phyloP scores from a whole-genome alignment of 2,329 filamentous ascomycete genomes.

The Cladosporium velox region DNA sequence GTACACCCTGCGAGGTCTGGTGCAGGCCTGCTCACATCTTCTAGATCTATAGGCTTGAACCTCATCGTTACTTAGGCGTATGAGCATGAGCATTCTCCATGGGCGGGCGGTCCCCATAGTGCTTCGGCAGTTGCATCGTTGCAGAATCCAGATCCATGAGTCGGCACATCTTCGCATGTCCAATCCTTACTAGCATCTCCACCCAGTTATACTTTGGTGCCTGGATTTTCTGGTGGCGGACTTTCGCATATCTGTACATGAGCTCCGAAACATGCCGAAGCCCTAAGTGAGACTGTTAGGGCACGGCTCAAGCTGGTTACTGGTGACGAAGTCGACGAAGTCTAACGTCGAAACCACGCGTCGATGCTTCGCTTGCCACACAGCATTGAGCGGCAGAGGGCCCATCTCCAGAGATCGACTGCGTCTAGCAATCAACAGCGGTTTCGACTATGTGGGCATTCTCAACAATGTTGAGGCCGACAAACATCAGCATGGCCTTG shows the following conservation, averaged over 20 bases:
- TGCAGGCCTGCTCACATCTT: not conserved
- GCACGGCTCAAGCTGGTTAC: not conserved
- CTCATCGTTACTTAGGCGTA: not conserved
- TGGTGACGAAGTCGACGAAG: not conserved
- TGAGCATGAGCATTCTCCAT: not conserved
- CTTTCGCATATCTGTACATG: not conserved
- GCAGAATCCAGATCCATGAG: not conserved
- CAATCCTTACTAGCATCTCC: not conserved
- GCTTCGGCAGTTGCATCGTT: not conserved
- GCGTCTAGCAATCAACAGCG: not conserved
- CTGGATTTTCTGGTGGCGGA: not conserved
- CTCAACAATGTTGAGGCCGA: not conserved
- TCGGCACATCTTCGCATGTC: not conserved
- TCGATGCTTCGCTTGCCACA: not conserved
- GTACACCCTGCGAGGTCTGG: not conserved
- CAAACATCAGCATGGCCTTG: not conserved
- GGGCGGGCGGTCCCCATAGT: not conserved
- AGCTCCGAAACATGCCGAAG: constrained; percentile 4
- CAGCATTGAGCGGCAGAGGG: not conserved
- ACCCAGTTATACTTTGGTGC: not conserved
- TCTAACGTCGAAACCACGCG: not conserved
- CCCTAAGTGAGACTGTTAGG: not conserved
- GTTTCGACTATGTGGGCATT: not conserved
- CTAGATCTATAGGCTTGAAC: not conserved
- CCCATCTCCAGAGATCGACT: not conserved